Percentiles rank a stretch among this genome's conserved stretches.
phyloP scores from a whole-genome alignment of 257 asterid genomes.

The Haberlea rhodopensis region DNA sequence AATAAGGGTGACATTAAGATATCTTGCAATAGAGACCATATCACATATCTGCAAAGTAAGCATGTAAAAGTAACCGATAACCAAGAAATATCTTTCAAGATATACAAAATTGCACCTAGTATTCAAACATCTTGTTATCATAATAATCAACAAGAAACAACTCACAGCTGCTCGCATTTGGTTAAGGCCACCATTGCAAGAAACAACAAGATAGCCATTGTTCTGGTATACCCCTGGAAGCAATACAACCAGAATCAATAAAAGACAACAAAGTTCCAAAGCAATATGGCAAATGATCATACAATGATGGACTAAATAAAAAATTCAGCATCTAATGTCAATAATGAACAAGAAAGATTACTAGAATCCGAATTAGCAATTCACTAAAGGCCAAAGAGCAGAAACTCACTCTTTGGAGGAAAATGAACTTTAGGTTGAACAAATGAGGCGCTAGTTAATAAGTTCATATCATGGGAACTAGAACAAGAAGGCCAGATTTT shows the following conservation, averaged over 20 bases:
- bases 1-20: conserved; percentile 17
- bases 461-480: not conserved
- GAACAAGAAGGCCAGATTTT: conserved; percentile 20
- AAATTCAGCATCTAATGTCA: not conserved
- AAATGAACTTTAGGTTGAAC: not conserved
- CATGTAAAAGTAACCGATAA: not conserved
- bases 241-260: not conserved
- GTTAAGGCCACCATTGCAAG: conserved; percentile 27
- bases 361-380: not conserved
- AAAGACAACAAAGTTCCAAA: not conserved
- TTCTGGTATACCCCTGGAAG: conserved; percentile 18
- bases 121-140: not conserved
- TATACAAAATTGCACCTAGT: not conserved
- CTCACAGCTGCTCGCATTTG: conserved; percentile 28
- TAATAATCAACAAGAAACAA: not conserved
- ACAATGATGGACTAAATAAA: not conserved
- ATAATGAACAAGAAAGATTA: not conserved
- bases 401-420: conserved; percentile 22
- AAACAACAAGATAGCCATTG: conserved; percentile 25
- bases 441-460: not conserved
- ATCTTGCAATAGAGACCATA: conserved; percentile 23
- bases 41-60: conserved; percentile 19
- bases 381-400: not conserved
- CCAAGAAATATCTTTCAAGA: not conserved
- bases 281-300: not conserved